phyloP scores from a whole-genome alignment of 2,329 filamentous ascomycete genomes.

The Clonostachys chloroleuca region DNA sequence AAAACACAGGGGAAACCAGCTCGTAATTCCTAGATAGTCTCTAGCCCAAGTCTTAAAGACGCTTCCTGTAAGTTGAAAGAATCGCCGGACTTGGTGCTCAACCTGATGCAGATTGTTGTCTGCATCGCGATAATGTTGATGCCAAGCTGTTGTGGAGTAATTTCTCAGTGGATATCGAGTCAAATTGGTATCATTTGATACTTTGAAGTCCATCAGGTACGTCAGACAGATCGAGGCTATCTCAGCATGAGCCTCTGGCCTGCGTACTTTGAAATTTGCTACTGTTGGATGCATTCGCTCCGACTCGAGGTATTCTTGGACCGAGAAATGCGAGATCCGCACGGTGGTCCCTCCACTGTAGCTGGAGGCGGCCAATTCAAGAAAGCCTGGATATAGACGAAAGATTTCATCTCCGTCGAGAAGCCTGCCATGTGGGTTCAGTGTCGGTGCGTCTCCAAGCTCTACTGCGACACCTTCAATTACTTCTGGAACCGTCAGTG shows the following conservation, averaged over 20 bases:
- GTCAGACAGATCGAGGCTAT: constrained; percentile 1
- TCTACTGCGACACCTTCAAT: no score
- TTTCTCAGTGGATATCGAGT: no score
- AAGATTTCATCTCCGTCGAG: constrained; percentile 1
- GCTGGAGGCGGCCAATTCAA: neutral
- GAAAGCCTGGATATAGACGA: constrained; percentile 4
- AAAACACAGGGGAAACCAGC: no score
- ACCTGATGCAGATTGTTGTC: no score
- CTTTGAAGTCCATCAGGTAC: neutral
- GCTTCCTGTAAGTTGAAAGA: no score
- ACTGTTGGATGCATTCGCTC: neutral
- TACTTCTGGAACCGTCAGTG: no score
- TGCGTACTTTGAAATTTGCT: neutral
- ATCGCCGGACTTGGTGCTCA: no score
- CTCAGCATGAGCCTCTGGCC: neutral
- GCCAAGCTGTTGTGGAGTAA: no score
- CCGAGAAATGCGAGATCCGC: constrained; percentile 6
- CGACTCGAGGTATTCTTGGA: constrained; percentile 7
- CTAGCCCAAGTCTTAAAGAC: no score
- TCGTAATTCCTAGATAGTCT: no score
- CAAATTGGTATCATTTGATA: no score
- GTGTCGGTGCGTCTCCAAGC: constrained; percentile 2
- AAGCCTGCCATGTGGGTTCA: constrained; percentile 4
- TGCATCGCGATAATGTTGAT: no score
- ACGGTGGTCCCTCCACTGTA: neutral